Conservation (phyloP, 73 alveolate genomes). For the Breviolum minutum region DNA sequence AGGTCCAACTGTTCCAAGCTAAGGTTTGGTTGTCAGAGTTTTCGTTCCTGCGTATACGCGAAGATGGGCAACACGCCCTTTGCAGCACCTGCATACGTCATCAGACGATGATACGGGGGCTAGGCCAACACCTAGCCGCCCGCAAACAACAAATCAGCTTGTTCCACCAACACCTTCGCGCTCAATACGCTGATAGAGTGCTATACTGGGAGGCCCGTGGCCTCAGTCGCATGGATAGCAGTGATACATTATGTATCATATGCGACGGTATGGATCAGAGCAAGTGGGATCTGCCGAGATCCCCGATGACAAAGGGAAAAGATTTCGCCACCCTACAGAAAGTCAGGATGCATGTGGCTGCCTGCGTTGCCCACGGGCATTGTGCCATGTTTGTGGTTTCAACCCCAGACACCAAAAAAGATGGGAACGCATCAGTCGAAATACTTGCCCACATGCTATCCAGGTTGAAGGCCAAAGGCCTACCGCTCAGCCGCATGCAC, state of each 20-base stretch:
- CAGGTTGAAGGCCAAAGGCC: not conserved
- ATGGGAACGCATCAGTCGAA: conserved; percentile 26
- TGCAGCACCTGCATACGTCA: not conserved
- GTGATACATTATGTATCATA: not conserved
- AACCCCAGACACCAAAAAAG: not conserved
- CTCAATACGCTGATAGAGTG: not conserved
- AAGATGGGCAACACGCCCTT: not conserved
- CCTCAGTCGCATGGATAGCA: not conserved
- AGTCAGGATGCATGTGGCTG: not conserved
- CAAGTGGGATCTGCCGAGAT: not conserved
- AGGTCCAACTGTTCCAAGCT: not conserved
- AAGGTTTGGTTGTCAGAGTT: not conserved
- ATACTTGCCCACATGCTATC: not conserved
- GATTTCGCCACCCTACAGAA: not conserved
- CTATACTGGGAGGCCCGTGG: not conserved
- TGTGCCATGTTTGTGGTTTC: not conserved
- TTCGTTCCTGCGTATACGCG: conserved; percentile 4
- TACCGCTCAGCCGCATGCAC: not conserved
- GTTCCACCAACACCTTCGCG: not conserved
- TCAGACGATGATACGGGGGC: not conserved
- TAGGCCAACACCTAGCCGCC: not conserved
- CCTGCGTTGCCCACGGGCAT: not conserved
- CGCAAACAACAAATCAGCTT: not conserved
- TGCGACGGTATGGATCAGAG: conserved; percentile 23
- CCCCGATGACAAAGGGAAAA: not conserved